Evolutionary conservation across 2,329 filamentous ascomycete genomes (phyloP).

Genomic region (Sporothrix protearum): DNA sequence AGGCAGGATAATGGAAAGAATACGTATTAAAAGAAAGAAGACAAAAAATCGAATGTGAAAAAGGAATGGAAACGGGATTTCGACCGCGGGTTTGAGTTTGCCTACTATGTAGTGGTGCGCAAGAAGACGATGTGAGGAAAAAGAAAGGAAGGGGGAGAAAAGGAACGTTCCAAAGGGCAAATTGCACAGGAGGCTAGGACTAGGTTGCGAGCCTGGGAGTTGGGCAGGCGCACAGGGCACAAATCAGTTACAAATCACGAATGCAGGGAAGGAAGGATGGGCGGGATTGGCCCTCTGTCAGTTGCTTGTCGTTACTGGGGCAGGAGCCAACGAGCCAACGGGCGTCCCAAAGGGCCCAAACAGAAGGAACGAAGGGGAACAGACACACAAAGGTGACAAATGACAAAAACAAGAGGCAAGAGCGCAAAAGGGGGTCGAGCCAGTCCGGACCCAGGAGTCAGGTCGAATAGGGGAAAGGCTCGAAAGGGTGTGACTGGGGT

Average conservation of each 20-base stretch:
- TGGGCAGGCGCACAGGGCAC: not conserved
- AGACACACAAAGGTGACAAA: not conserved
- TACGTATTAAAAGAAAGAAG: conserved; percentile 11
- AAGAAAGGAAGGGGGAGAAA: not conserved
- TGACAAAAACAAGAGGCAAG: not conserved
- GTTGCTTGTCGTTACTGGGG: conserved; percentile 13
- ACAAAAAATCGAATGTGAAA: not conserved
- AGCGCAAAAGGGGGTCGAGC: not conserved
- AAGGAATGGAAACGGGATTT: not conserved
- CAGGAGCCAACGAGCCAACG: conserved; percentile 7
- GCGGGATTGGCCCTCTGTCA: not conserved
- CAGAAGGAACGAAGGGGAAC: not conserved
- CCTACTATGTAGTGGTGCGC: not conserved
- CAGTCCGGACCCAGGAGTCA: not conserved
- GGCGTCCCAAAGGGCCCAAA: not conserved
- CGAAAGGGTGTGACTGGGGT: not conserved
- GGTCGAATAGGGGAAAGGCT: not conserved
- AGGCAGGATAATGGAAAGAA: not conserved
- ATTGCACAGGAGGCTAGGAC: not conserved
- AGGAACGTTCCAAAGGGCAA: not conserved
- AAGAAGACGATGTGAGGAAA: not conserved
- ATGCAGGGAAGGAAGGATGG: conserved; percentile 10
- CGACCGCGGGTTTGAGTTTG: not conserved
- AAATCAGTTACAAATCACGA: not conserved
- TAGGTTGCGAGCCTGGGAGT: not conserved